Evolutionary conservation across 78 protist species (phyloP).

Genomic region (Salpingoeca rosetta): DNA sequence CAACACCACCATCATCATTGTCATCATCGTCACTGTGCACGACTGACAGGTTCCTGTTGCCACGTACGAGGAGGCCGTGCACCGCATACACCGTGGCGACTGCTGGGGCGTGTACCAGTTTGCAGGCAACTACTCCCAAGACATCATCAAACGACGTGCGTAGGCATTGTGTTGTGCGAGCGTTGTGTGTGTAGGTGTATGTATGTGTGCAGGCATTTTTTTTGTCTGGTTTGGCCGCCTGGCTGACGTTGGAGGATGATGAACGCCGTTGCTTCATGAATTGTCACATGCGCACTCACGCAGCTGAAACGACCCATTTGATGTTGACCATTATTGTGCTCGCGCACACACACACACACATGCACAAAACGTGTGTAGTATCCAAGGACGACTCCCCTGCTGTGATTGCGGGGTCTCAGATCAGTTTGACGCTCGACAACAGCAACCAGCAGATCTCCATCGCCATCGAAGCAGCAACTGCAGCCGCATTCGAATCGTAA

Average conservation of each 20-base stretch:
- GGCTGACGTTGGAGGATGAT: no score
- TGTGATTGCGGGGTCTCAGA: no score
- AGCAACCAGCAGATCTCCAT: not conserved
- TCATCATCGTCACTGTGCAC: no score
- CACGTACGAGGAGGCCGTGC: conserved; percentile 4
- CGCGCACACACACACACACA: no score
- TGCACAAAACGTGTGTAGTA: no score
- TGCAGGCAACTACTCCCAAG: not conserved
- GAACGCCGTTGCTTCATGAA: no score
- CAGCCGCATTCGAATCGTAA: not conserved
- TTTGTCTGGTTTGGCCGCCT: no score
- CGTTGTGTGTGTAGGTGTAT: no score
- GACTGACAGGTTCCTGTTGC: conserved; percentile 7
- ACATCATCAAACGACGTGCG: not conserved
- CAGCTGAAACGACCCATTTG: not conserved
- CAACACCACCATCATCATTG: not conserved
- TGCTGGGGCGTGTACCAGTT: not conserved
- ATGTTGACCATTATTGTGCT: not conserved
- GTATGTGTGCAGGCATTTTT: no score
- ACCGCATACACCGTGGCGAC: not conserved
- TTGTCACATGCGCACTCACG: no score
- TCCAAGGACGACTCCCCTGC: no score
- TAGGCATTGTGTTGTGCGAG: no score
- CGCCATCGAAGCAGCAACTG: not conserved
- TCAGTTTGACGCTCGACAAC: not conserved